phyloP scores from a whole-genome alignment of 2,329 filamentous ascomycete genomes.

The Fusarium drepaniforme region DNA sequence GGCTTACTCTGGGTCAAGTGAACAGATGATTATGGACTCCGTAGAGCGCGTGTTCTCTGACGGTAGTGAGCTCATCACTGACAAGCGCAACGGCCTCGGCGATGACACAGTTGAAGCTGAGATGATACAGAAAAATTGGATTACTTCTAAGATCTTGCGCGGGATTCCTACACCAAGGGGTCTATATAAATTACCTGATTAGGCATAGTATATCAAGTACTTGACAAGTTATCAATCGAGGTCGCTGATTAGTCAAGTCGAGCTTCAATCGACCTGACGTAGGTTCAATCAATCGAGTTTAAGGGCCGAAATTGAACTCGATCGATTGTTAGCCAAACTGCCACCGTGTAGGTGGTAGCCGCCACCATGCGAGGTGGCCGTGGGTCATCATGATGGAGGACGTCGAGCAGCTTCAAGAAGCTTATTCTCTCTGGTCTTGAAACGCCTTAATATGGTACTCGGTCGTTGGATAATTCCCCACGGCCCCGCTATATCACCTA shows the following conservation, averaged over 20 bases:
- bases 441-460: too few species aligned
- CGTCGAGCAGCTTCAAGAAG: too few species aligned
- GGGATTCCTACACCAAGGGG: background rate
- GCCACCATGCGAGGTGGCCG: too few species aligned
- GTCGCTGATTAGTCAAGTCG: background rate
- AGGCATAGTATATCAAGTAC: background rate
- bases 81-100: background rate
- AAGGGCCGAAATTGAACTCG: background rate
- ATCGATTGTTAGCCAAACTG: background rate
- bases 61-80: background rate
- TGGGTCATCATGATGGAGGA: too few species aligned
- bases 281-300: background rate
- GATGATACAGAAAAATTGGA: background rate
- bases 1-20: background rate
- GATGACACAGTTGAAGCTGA: background rate
- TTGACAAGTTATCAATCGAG: background rate
- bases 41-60: background rate
- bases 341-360: too few species aligned
- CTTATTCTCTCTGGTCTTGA: too few species aligned
- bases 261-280: background rate
- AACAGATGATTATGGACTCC: background rate
- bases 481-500: too few species aligned
- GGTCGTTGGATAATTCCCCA: too few species aligned
- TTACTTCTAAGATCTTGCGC: background rate
- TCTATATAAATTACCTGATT: background rate